Evolutionary conservation across 192 early-diverging fungal genomes (phyloP), one percentile per base, ranked within the genome.

Genomic region (Rhizophagus sp.): DNA sequence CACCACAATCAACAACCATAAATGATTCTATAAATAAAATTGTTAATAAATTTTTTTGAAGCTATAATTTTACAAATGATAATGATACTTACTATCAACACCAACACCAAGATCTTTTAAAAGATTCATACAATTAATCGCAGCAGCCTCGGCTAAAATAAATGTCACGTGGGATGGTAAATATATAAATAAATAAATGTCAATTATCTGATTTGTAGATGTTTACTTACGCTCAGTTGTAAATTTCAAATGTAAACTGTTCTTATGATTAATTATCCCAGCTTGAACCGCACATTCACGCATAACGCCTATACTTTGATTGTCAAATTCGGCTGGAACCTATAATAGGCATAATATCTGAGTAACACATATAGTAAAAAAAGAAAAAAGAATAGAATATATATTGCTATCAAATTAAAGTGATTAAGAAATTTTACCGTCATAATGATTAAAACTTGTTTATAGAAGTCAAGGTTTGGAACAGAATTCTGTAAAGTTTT

Each of bases 1-100:
- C 84, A 63, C 84, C 84, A 75, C 82, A 82, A 76, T 85, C 84
- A 66, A 81, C 82, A 49, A 85, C 79, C 79, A 83, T 41, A 64
- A 80, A 85, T 15, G 44, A 52, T 75, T 47, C 73, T 75, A 4
- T 6, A 30, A 17, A 30, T 25, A 49, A 49, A 50, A 47, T 57
- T 4, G 2, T 44, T 11, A 44, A 44, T 44, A 11, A 44, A 39
- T 39, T 39, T 39, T 39, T 41, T 41, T 41, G 5, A 44, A 44
- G 10, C 11, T n/a, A n/a, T 1, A 44, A 57, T 3, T 12, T 49
- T 47, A 52, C n/a, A 2, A 11, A 15, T 24, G 2, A 8, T 57
- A 4, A 17, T 50, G 25, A 7, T 1, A 25, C 11, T n/a, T 73
- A 50, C 44, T 44, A 11, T 19, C 19, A 75, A 36, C 44, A 11